Conservation (phyloP, 129 eudicot genomes). For the Saposhnikovia divaricata region DNA sequence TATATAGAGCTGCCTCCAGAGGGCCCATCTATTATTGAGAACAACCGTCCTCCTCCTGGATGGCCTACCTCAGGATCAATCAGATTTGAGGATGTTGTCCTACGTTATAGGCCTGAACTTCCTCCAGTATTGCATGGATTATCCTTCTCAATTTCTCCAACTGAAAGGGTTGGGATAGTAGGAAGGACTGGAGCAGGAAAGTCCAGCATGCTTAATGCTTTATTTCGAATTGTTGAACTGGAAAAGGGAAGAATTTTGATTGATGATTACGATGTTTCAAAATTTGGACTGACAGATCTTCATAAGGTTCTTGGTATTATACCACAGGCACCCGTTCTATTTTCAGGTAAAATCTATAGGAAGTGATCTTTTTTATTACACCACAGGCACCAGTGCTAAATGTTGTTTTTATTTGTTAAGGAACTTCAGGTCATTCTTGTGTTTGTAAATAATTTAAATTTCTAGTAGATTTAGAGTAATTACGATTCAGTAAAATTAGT, state of each 20-base stretch:
- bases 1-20: slow-evolving; percentile 39
- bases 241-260: slow-evolving; percentile 74
- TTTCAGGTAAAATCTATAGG: slow-evolving; percentile 53
- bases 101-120: too few species aligned
- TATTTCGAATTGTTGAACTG: slow-evolving; percentile 85
- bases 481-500: too few species aligned
- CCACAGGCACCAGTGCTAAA: background rate
- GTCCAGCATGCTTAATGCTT: slow-evolving; percentile 96
- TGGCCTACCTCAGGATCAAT: too few species aligned
- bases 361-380: background rate
- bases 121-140: too few species aligned
- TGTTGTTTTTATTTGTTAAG: slow-evolving; percentile 31
- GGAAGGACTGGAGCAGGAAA: slow-evolving; percentile 99
- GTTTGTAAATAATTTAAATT: too few species aligned
- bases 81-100: too few species aligned
- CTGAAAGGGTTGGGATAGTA: slow-evolving; percentile 81
- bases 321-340: slow-evolving; percentile 97
- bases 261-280: slow-evolving; percentile 64
- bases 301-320: slow-evolving; percentile 87
- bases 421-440: slow-evolving; percentile 19
- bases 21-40: too few species aligned
- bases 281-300: slow-evolving; percentile 78
- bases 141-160: slow-evolving; percentile 22
- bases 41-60: too few species aligned
- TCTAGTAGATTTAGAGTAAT: too few species aligned